phyloP scores from a whole-genome alignment of 2,329 filamentous ascomycete genomes.

The Keithomyces neogunnii region DNA sequence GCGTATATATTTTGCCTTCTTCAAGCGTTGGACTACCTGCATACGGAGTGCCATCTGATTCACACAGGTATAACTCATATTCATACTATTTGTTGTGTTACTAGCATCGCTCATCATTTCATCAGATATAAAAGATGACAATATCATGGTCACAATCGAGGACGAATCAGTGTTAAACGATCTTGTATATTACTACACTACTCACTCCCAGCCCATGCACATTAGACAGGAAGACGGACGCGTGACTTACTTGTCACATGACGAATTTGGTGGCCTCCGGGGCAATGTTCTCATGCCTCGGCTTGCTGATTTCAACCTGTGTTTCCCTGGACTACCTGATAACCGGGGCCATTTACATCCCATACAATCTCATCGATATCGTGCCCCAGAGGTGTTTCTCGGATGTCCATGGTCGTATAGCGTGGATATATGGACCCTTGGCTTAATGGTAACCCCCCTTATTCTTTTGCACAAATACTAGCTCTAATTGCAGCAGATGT shows the following conservation, averaged over 20 bases:
- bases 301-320: constrained; percentile 12
- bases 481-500: constrained; percentile 12
- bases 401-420: constrained; percentile 14
- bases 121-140: constrained; percentile 15
- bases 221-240: constrained; percentile 8
- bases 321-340: constrained; percentile 8
- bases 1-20: too few species aligned
- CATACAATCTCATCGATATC: constrained; percentile 15
- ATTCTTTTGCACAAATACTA: neutral
- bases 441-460: constrained; percentile 10
- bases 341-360: constrained; percentile 8
- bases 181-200: constrained; percentile 3
- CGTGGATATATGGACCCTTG: constrained; percentile 14
- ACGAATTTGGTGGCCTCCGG: constrained; percentile 10
- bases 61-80: constrained; percentile 12
- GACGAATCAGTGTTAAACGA: constrained; percentile 8
- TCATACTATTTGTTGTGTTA: neutral
- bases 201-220: constrained; percentile 5
- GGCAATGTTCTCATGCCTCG: constrained; percentile 8
- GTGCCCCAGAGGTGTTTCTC: constrained; percentile 16
- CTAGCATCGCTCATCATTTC: neutral
- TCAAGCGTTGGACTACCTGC: too few species aligned
- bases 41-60: constrained; percentile 3
- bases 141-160: constrained; percentile 15
- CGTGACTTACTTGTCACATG: constrained; percentile 10